Percentiles rank a stretch among this genome's conserved stretches.
Evolutionary conservation across 768 basidiomycete genomes (phyloP).

Genomic region (Coprinopsis sp.): DNA sequence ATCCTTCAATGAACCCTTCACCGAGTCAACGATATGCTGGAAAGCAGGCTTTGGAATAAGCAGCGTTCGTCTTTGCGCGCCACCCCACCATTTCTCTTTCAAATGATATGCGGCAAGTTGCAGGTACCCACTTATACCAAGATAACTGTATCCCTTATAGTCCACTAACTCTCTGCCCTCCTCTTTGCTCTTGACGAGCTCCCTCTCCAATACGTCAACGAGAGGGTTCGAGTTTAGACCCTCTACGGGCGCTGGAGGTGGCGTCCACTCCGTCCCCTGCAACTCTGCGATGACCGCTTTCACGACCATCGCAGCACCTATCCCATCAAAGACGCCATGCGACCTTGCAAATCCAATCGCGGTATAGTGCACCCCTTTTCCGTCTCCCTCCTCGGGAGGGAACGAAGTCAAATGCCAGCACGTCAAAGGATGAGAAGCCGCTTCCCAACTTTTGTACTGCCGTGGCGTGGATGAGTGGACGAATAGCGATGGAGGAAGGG

Average conservation of each 20-base stretch:
- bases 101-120: slow-evolving; percentile 32
- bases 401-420: slow-evolving; percentile 42
- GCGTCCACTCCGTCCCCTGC: slow-evolving; percentile 30
- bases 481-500: slow-evolving; percentile 35
- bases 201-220: slow-evolving; percentile 22
- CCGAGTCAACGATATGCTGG: slow-evolving; percentile 24
- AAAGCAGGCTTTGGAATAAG: slow-evolving; percentile 29
- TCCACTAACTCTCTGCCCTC: slow-evolving; percentile 4
- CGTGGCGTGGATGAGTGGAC: slow-evolving; percentile 35
- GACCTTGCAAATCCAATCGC: slow-evolving; percentile 39
- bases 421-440: slow-evolving; percentile 29
- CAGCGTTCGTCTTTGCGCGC: slow-evolving; percentile 30
- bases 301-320: slow-evolving; percentile 35
- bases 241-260: slow-evolving; percentile 30
- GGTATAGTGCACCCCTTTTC: slow-evolving; percentile 26
- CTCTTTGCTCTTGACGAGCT: slow-evolving; percentile 8
- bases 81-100: slow-evolving; percentile 32
- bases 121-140: slow-evolving; percentile 26
- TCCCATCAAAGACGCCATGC: slow-evolving; percentile 40
- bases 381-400: slow-evolving; percentile 24
- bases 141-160: slow-evolving; percentile 13
- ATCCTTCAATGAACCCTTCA: slow-evolving; percentile 21
- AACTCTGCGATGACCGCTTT: slow-evolving; percentile 37
- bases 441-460: slow-evolving; percentile 31
- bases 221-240: slow-evolving; percentile 32